A percentile compares a stretch with the other conserved stretches of the same genome.
Conservation (phyloP, 1,284 basidiomycete genomes). For the Cerrena zonata region DNA sequence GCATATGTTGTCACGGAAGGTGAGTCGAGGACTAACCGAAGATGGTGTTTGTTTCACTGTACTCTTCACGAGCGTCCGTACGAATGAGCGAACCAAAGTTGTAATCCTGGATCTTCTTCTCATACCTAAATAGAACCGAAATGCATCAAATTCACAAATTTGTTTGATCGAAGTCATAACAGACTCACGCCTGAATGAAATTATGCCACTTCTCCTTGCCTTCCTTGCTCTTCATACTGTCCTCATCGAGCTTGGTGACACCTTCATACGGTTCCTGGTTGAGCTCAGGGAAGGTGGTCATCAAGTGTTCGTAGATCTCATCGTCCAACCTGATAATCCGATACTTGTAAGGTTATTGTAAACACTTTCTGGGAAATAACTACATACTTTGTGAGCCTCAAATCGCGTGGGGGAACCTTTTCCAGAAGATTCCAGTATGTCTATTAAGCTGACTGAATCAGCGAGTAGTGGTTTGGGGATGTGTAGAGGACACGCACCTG, state of each 20-base stretch:
- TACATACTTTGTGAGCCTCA: slow-evolving; percentile 76
- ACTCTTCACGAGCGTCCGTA: slow-evolving; percentile 75
- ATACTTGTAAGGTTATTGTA: background rate
- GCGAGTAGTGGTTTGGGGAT: background rate
- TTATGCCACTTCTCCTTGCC: slow-evolving; percentile 90
- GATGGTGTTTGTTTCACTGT: slow-evolving; percentile 89
- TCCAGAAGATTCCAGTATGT: slow-evolving; percentile 95
- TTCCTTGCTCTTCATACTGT: slow-evolving; percentile 88
- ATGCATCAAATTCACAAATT: too few relatives aligned
- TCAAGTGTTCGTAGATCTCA: slow-evolving; percentile 80
- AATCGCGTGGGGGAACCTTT: slow-evolving; percentile 70
- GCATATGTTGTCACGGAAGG: too few relatives aligned
- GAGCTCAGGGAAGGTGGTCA: slow-evolving; percentile 81
- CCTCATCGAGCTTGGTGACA: slow-evolving; percentile 78
- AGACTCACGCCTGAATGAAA: slow-evolving; percentile 78
- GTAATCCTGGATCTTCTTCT: slow-evolving; percentile 85
- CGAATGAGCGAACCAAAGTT: slow-evolving; percentile 97
- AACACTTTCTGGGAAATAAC: background rate
- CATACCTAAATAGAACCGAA: slow-evolving; percentile 39
- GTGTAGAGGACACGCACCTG: slow-evolving; percentile 50
- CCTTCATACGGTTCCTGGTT: slow-evolving; percentile 57
- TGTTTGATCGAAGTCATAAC: too few relatives aligned
- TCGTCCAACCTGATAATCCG: slow-evolving; percentile 71
- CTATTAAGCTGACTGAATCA: slow-evolving; percentile 35
- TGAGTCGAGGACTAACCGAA: slow-evolving; percentile 59